Conservation (phyloP, 1,139 yeast species). For the Saccharomyces hybrid region DNA sequence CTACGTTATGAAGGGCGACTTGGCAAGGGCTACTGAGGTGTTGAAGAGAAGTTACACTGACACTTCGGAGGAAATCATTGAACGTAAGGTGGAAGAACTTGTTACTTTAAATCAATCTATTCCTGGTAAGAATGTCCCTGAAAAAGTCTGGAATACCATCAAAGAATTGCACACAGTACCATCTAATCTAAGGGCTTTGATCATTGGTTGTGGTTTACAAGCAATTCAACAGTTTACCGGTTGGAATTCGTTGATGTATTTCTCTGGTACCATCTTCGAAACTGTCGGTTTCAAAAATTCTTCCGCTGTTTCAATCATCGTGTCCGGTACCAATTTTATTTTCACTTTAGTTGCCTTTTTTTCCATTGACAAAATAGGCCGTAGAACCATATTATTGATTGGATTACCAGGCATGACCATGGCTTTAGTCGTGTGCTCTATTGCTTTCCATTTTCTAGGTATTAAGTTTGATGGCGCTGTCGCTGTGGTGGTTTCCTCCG, state of each 20-base stretch:
- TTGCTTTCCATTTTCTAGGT: slow-evolving; percentile 80
- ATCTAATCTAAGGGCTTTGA: slow-evolving; percentile 77
- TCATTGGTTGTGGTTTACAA: slow-evolving; percentile 86
- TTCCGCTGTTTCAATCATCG: slow-evolving; percentile 86
- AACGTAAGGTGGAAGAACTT: slow-evolving; percentile 54
- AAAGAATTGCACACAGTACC: slow-evolving; percentile 66
- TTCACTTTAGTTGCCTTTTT: slow-evolving; percentile 78
- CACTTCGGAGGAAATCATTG: slow-evolving; percentile 51
- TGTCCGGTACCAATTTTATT: slow-evolving; percentile 87
- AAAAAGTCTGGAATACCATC: slow-evolving; percentile 54
- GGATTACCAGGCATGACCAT: slow-evolving; percentile 76
- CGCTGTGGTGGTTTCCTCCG: slow-evolving; percentile 37
- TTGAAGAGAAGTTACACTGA: slow-evolving; percentile 50
- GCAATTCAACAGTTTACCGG: slow-evolving; percentile 96
- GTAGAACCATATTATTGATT: slow-evolving; percentile 66
- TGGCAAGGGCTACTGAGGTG: slow-evolving; percentile 60
- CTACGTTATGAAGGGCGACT: slow-evolving; percentile 61
- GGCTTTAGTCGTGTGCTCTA: slow-evolving; percentile 67
- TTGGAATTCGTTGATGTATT: slow-evolving; percentile 90
- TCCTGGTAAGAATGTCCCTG: slow-evolving; percentile 49
- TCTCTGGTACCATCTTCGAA: slow-evolving; percentile 82
- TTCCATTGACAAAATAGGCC: slow-evolving; percentile 77
- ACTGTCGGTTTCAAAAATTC: slow-evolving; percentile 81
- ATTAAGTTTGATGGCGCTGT: slow-evolving; percentile 47
- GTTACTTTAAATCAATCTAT: slow-evolving; percentile 49